Percentiles rank a stretch among this genome's conserved stretches.
Conservation (phyloP, 495 filamentous ascomycete species). For the Penicillium angulare region DNA sequence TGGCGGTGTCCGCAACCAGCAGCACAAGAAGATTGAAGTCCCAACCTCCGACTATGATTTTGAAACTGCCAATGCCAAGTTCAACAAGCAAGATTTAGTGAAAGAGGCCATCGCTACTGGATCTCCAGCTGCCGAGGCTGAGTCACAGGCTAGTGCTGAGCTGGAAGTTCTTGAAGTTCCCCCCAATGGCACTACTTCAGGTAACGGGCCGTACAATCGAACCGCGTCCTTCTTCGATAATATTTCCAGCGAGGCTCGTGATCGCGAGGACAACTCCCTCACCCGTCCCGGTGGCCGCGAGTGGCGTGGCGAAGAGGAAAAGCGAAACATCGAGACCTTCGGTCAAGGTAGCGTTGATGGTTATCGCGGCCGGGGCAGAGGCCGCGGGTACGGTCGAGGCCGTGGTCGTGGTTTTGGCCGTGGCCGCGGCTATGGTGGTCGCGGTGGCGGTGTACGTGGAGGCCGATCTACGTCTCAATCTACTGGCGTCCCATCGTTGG, state of each 20-base stretch:
- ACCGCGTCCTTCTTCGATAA: conserved; percentile 92
- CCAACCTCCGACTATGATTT: conserved; percentile 93
- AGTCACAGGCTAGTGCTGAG: conserved; percentile 33
- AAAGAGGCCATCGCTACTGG: conserved; percentile 86
- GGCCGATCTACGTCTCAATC: conserved; percentile 41
- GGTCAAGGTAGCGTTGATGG: conserved; percentile 96
- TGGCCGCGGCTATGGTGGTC: conserved; percentile 48
- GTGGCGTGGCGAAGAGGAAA: conserved; percentile 89
- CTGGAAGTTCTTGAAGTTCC: conserved; percentile 33
- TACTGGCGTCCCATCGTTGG: conserved; percentile 43
- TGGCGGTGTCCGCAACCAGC: conserved; percentile 49
- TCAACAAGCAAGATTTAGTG: conserved; percentile 94
- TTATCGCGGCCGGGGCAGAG: conserved; percentile 68
- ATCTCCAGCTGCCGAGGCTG: conserved; percentile 60
- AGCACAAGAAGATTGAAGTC: conserved; percentile 73
- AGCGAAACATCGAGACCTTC: conserved; percentile 96
- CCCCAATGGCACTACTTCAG: conserved; percentile 25
- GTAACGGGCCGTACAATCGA: conserved; percentile 67
- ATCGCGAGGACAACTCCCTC: conserved; percentile 72
- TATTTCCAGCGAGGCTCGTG: conserved; percentile 88
- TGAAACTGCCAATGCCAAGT: conserved; percentile 87
- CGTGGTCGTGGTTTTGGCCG: conserved; percentile 57
- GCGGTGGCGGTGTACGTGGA: conserved; percentile 32
- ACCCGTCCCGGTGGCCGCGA: conserved; percentile 77
- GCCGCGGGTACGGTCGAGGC: conserved; percentile 60